phyloP scores from a whole-genome alignment of 177 flowering plant genomes.

The Vitis hybrid region DNA sequence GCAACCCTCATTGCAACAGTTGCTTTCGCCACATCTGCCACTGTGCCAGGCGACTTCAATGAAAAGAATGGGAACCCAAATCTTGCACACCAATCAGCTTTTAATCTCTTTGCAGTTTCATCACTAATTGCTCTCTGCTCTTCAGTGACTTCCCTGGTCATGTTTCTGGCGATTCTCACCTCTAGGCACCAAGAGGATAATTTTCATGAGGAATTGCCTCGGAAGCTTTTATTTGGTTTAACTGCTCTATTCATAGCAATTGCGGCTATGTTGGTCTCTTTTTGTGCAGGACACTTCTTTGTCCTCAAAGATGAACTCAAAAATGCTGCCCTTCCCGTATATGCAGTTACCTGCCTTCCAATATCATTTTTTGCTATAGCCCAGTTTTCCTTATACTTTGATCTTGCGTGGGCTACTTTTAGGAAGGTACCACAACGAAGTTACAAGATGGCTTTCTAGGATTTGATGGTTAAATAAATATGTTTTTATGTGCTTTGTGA shows the following conservation, averaged over 20 bases:
- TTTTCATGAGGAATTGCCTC: conserved; percentile 27
- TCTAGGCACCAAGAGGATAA: conserved; percentile 33
- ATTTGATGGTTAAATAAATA: too few relatives aligned
- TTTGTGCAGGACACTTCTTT: conserved; percentile 45
- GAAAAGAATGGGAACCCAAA: conserved; percentile 21
- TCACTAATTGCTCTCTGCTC: conserved; percentile 40
- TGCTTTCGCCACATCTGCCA: conserved; percentile 40
- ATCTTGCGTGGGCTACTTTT: conserved; percentile 20
- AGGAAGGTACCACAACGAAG: conserved; percentile 26
- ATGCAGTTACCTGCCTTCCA: conserved; percentile 27
- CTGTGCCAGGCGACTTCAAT: conserved; percentile 34
- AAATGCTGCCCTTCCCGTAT: conserved; percentile 30
- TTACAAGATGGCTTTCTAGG: not conserved
- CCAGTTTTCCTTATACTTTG: conserved; percentile 31
- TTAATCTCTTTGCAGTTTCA: conserved; percentile 34
- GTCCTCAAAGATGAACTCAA: conserved; percentile 30
- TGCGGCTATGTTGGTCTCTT: conserved; percentile 37
- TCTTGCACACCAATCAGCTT: conserved; percentile 27
- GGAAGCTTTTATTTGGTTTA: conserved; percentile 34
- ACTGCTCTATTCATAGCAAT: conserved; percentile 38
- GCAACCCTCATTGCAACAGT: conserved; percentile 37
- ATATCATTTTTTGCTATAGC: conserved; percentile 21
- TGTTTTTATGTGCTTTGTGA: too few relatives aligned
- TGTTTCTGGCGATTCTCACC: conserved; percentile 45
- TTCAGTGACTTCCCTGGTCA: conserved; percentile 36